Conservation (phyloP, 2,329 filamentous ascomycete genomes). For the Epichloe sp. region DNA sequence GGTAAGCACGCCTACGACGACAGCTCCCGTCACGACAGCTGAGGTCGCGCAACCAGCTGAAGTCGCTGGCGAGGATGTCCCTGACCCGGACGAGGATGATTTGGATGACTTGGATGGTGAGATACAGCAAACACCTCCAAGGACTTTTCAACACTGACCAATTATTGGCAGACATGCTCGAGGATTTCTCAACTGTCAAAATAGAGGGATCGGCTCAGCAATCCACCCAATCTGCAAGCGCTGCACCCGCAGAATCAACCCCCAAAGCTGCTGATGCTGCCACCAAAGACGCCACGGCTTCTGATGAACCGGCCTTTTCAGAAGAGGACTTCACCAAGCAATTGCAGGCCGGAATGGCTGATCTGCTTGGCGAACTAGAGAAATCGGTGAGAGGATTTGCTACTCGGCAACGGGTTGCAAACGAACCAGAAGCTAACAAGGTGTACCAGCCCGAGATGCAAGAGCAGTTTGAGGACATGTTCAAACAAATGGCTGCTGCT, state of each 20-base stretch:
- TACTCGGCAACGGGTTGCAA: neutral
- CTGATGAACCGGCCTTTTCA: conserved; percentile 31
- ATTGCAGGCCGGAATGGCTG: conserved; percentile 82
- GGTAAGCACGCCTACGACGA: conserved; percentile 5
- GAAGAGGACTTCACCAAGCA: conserved; percentile 74
- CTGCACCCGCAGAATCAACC: conserved; percentile 19
- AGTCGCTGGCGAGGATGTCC: conserved; percentile 39
- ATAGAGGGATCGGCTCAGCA: conserved; percentile 19
- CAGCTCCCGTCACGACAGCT: neutral
- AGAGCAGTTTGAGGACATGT: conserved; percentile 63
- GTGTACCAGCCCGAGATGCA: conserved; percentile 52
- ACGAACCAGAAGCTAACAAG: neutral
- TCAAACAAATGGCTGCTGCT: conserved; percentile 55
- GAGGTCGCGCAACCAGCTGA: neutral
- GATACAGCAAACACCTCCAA: conserved; percentile 6
- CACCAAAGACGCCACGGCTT: conserved; percentile 10
- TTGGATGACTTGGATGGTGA: conserved; percentile 81
- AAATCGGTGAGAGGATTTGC: conserved; percentile 33
- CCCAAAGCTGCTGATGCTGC: conserved; percentile 19
- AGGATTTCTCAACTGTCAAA: conserved; percentile 68
- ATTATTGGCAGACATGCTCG: conserved; percentile 61
- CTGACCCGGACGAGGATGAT: conserved; percentile 88
- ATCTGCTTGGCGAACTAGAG: conserved; percentile 60
- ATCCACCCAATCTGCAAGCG: conserved; percentile 11
- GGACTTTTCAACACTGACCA: conserved; percentile 2